phyloP scores from a whole-genome alignment of 768 basidiomycete genomes.

The Auricularia cornea region DNA sequence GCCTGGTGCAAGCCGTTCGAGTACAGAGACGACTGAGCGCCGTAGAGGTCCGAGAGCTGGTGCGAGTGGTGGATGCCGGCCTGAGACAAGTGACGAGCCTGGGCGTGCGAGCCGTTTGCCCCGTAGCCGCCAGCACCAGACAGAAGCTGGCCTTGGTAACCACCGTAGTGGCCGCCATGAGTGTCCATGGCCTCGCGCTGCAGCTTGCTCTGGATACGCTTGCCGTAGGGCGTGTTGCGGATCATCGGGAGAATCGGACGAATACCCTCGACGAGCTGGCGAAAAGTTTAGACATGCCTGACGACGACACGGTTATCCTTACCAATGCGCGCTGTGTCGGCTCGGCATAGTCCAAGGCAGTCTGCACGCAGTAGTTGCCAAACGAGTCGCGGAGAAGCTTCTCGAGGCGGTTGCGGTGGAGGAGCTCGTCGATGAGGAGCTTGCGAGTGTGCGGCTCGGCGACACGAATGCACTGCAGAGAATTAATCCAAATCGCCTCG shows the following conservation, averaged over 20 bases:
- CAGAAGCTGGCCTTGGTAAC: background rate
- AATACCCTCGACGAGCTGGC: slow-evolving; percentile 83
- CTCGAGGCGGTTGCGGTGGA: slow-evolving; percentile 91
- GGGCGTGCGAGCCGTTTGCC: background rate
- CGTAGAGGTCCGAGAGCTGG: slow-evolving; percentile 1
- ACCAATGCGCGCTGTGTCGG: slow-evolving; percentile 77
- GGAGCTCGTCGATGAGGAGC: slow-evolving; percentile 87
- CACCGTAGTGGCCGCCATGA: background rate
- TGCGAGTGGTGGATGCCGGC: background rate
- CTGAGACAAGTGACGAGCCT: slow-evolving; percentile 1
- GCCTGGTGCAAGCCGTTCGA: background rate
- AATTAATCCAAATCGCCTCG: background rate
- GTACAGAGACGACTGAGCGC: background rate
- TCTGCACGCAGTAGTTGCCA: slow-evolving; percentile 96
- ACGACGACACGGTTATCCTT: slow-evolving; percentile 10
- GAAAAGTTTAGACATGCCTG: background rate
- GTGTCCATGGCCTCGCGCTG: slow-evolving; percentile 83
- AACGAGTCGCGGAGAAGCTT: slow-evolving; percentile 94
- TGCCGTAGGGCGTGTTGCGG: slow-evolving; percentile 98
- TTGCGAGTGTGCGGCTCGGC: slow-evolving; percentile 94
- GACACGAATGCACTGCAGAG: slow-evolving; percentile 66
- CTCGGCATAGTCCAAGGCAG: slow-evolving; percentile 95
- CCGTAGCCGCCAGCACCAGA: slow-evolving; percentile 1
- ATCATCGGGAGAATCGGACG: slow-evolving; percentile 97
- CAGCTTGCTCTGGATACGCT: slow-evolving; percentile 97